Percentiles rank a stretch among this genome's conserved stretches.
phyloP scores from a whole-genome alignment of 352 stramenopile species.

The Nothophytophthora sp. region DNA sequence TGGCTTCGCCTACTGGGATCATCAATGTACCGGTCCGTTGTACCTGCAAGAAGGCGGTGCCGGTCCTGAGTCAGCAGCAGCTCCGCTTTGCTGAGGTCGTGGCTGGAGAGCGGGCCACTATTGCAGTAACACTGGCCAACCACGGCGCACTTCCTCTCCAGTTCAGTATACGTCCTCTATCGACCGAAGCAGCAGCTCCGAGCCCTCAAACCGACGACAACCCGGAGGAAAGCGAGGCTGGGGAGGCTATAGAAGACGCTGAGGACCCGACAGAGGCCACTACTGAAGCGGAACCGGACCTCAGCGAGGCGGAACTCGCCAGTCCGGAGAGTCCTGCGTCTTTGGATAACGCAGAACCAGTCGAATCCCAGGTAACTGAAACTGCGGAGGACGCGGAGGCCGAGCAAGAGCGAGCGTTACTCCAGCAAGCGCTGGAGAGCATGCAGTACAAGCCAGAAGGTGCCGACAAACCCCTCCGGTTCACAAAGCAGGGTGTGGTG shows the following conservation, averaged over 20 bases:
- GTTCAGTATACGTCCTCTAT: slow-evolving; percentile 31
- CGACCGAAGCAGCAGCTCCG: not conserved
- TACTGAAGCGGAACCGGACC: not conserved
- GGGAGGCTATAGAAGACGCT: not conserved
- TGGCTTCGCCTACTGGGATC: slow-evolving; percentile 77
- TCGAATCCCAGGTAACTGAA: too few relatives aligned
- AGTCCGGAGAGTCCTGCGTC: too few relatives aligned
- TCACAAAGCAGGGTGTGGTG: slow-evolving; percentile 44
- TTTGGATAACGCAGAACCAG: too few relatives aligned
- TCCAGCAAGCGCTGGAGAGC: slow-evolving; percentile 24
- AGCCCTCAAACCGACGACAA: not conserved
- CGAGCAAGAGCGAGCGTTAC: slow-evolving; percentile 28
- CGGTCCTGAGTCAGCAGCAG: slow-evolving; percentile 38
- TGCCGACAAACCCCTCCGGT: slow-evolving; percentile 39
- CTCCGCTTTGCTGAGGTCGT: slow-evolving; percentile 77
- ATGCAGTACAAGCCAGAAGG: slow-evolving; percentile 45
- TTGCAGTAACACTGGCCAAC: slow-evolving; percentile 67
- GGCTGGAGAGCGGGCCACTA: slow-evolving; percentile 69
- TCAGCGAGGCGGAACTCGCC: too few relatives aligned
- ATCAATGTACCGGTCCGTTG: slow-evolving; percentile 82
- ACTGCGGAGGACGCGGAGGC: not conserved
- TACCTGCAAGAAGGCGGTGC: slow-evolving; percentile 81
- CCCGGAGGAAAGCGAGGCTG: slow-evolving; percentile 9
- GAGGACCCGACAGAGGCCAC: not conserved
- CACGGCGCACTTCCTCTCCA: slow-evolving; percentile 63